Evolutionary conservation across 169 alveolate species (phyloP), one percentile per base, ranked within the genome.

Genomic region (Blepharisma undulans): DNA sequence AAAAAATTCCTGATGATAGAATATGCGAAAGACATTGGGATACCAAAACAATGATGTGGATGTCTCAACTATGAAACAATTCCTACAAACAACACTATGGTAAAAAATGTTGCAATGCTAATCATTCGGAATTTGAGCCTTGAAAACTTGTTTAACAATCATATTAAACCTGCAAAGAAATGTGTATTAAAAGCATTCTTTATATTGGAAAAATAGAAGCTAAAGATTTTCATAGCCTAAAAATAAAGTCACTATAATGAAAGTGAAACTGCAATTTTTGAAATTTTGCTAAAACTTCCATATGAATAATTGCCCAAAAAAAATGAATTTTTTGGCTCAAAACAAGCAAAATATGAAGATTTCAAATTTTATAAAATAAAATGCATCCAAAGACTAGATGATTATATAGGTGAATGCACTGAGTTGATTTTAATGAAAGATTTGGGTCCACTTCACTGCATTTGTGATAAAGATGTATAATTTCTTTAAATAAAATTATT

Each of bases 321-420:
- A 84, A 84, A 30, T n/a, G 89, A 84, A 21, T 72, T 72, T 84
- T 84, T 84, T 84, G 89, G 78, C 21, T 48, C 79, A 22, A 36
- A 32, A 22, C 16, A 22, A 6, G 33, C 25, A 2, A 32, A 59
- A 3, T 22, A 21, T 36, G 77, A 36, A 21, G 18, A 59, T 25
- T n/a, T n/a, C 25, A 32, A n/a, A 4, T 84, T 32, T 30, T 32
- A 32, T 72, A 84, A 84, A 30, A 84, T 84, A 34, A 84, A 32
- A 76, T 84, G 36, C 19, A 30, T 84, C 27, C 33, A 84, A 60
- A 84, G 89, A 29, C 77, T 34, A 25, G 89, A 84, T 30, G 89
- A 72, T 22, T 84, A 84, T 84, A 76, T 76, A 34, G 89, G 78
- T n/a, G 48, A 4, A 2, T 84, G 89, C 36, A 5, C 33, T n/a